Evolutionary conservation across 2,329 filamentous ascomycete species (phyloP).

Genomic region (Didymella pinodella): DNA sequence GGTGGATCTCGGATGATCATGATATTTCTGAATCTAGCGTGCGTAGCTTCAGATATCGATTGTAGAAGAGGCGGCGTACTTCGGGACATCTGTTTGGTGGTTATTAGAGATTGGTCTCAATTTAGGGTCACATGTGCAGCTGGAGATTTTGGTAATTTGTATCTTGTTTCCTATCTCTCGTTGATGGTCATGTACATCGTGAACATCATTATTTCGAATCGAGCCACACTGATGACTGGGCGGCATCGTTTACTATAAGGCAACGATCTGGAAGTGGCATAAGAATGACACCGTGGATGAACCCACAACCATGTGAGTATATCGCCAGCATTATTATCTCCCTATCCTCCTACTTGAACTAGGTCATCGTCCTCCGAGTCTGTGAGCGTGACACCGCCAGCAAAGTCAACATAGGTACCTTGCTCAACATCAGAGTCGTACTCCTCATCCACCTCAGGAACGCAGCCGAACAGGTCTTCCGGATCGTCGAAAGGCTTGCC

Average conservation of each 20-base stretch:
- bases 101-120: background rate
- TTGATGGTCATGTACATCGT: background rate
- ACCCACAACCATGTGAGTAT: background rate
- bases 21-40: background rate
- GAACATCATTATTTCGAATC: background rate
- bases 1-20: background rate
- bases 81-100: background rate
- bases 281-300: background rate
- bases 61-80: background rate
- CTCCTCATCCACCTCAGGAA: slow-evolving; percentile 12
- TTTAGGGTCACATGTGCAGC: background rate
- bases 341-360: background rate
- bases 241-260: background rate
- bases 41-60: background rate
- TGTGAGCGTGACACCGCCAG: slow-evolving; percentile 14
- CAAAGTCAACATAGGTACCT: slow-evolving; percentile 12
- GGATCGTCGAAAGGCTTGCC: background rate
- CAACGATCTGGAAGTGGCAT: background rate
- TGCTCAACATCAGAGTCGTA: slow-evolving; percentile 10
- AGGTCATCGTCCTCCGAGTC: slow-evolving; percentile 9
- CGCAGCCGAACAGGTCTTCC: background rate
- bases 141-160: background rate
- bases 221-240: background rate
- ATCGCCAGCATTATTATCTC: background rate
- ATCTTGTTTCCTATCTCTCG: background rate